These are phyloP conservation scores for Xanthoceras sorbifolium DNA, from an alignment of 345 rosid species.

Conservation along the genomic window DNA sequence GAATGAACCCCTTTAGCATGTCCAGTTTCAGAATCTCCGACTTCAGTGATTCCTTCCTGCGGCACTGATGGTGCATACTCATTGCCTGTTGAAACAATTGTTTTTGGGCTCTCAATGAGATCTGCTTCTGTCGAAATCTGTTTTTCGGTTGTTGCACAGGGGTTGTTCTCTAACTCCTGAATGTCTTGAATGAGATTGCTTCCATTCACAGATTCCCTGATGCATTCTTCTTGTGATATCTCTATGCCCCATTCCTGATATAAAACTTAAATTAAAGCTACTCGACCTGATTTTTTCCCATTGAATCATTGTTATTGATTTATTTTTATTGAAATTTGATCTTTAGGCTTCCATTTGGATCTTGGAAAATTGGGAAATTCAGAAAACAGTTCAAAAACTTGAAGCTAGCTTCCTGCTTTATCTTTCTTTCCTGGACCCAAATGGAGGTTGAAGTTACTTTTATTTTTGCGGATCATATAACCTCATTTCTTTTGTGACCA, in stretches of 20 bases:
- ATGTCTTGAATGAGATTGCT: constrained; percentile 21
- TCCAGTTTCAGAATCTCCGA: constrained; percentile 28
- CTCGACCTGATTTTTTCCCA: background rate
- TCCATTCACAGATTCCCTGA: constrained; percentile 20
- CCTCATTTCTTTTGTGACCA: background rate
- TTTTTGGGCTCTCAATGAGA: constrained; percentile 8
- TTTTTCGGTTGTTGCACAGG: constrained; percentile 23
- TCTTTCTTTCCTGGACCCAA: too few species aligned
- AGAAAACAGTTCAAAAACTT: background rate
- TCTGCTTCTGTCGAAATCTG: constrained; percentile 35
- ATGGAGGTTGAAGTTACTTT: too few species aligned
- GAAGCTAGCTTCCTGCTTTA: background rate
- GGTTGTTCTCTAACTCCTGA: constrained; percentile 28
- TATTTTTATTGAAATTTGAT: background rate
- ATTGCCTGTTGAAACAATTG: constrained; percentile 21
- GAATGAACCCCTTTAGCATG: constrained; percentile 25
- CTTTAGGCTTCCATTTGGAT: constrained; percentile 14
- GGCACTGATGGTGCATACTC: constrained; percentile 23
- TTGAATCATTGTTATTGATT: background rate
- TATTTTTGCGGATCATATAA: background rate
- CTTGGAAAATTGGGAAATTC: background rate
- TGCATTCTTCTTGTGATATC: constrained; percentile 20
- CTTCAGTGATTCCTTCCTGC: constrained; percentile 26
- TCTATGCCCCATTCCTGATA: constrained; percentile 38
- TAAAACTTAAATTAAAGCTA: constrained; percentile 19